A percentile compares a stretch with the other conserved stretches of the same genome.
These are phyloP conservation scores for Neurospora discreta DNA, from an alignment of 495 filamentous ascomycete species.

Conservation along the genomic window DNA sequence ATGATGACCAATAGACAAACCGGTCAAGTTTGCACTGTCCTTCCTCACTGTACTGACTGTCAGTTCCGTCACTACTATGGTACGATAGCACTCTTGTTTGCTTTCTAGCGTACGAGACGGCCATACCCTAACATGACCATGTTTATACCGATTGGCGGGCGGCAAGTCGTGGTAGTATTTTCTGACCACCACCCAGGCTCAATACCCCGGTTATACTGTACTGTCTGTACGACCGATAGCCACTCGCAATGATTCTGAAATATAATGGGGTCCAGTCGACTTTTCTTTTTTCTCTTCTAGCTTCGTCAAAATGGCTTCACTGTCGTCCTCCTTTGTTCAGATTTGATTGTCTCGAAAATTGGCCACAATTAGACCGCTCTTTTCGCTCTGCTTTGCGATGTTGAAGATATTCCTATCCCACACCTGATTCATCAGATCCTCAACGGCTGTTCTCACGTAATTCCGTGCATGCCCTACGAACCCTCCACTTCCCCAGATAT, in stretches of 20 bases:
- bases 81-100: not conserved
- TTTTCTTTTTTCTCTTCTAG: not conserved
- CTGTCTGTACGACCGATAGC: not conserved
- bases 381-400: not conserved
- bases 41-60: not conserved
- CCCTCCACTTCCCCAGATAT: not conserved
- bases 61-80: not conserved
- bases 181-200: not conserved
- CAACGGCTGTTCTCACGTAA: not conserved
- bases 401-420: too few species aligned
- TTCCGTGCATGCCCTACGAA: not conserved
- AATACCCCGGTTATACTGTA: not conserved
- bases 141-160: not conserved
- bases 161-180: not conserved
- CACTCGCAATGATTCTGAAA: not conserved
- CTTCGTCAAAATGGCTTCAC: not conserved
- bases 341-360: not conserved
- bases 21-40: not conserved
- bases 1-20: not conserved
- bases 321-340: not conserved
- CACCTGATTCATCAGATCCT: not conserved
- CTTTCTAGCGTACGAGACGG: not conserved
- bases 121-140: not conserved
- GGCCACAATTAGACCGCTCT: not conserved
- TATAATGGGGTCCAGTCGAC: not conserved